These are phyloP conservation scores for Lasiodiplodia citricola DNA, from an alignment of 2,329 filamentous ascomycete genomes.

Conservation along the genomic window DNA sequence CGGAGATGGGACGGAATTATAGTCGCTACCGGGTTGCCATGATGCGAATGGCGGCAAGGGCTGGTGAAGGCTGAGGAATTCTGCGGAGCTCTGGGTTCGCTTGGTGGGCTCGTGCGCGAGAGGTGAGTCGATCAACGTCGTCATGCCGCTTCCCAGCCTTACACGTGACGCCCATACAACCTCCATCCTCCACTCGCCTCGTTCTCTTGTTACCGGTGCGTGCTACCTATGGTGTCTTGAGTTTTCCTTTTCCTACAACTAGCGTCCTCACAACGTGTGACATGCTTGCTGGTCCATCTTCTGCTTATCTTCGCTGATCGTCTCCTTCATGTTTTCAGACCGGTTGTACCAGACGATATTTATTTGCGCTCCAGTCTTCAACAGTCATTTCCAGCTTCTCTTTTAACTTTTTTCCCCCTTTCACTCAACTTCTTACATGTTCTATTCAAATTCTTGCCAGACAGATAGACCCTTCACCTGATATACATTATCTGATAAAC, in stretches of 20 bases:
- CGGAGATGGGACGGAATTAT: slow-evolving; percentile 14
- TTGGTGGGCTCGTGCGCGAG: slow-evolving; percentile 16
- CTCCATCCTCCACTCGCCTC: neutral
- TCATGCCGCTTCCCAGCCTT: slow-evolving; percentile 23
- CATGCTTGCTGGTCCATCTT: neutral
- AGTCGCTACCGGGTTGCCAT: slow-evolving; percentile 31
- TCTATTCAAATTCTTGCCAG: neutral
- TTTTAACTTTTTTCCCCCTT: neutral
- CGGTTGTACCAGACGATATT: neutral
- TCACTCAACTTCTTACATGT: neutral
- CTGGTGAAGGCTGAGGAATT: neutral
- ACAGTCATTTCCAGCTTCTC: neutral
- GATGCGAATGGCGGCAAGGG: neutral
- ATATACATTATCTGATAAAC: neutral
- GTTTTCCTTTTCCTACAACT: neutral
- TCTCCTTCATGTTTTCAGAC: slow-evolving; percentile 7
- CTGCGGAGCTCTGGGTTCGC: slow-evolving; percentile 5
- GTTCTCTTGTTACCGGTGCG: neutral
- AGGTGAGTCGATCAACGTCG: slow-evolving; percentile 20
- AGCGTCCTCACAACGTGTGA: neutral
- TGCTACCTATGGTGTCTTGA: neutral
- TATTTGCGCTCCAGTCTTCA: neutral
- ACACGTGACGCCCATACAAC: slow-evolving; percentile 27
- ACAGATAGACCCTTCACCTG: neutral
- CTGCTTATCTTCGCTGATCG: neutral